Base-by-base conservation (phyloP, 495 filamentous ascomycete genomes). In the Penicillium coffeae region DNA sequence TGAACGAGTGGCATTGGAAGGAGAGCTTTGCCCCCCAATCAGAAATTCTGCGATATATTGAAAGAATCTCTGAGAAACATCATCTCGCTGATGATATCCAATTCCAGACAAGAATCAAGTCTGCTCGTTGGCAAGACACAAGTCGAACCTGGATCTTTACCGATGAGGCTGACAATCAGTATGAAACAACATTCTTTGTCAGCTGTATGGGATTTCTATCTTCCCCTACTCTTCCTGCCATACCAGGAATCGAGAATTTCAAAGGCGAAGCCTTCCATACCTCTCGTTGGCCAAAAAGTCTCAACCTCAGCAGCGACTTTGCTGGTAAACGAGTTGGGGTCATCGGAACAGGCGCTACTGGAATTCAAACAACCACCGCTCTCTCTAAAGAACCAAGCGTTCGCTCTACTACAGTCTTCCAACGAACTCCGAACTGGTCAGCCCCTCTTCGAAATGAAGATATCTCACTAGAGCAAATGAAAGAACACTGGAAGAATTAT, bases 261-360 rank as follows among this genome's bases (percentile, higher is more conserved):
- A 18, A 58, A 19, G 59, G 59, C 8, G 55, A 61, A 40, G 55
- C 68, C 19, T 54, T 68, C 43, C 76, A 77, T 42, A 64, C 69
- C 20, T 64, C 63, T 9, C 59, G 63, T 15, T 72, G 69, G 69
- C 73, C 73, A 42, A 70, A 56, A 15, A 58, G 63, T 38, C 54
- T 70, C 12, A 59, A 75, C 48, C 34, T 74, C 22, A 27, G 1
- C 25, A 45, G 39, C 15, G 52, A 52, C 18, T 52, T 59, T 19
- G 40, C 65, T 37, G 67, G 66, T 10, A 79, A 79, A 55, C 64
- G 68, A 1, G 62, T 79, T 33, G 74, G 65, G 10, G 70, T 81
- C 1, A 70, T 81, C 40, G 77, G 77, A 7, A 78, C 72, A 0
- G 77, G 77, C 1, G 58, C 74, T 3, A 75, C 74, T 1, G 76